These are phyloP conservation scores for Penicillium chermesinum DNA, from an alignment of 495 filamentous ascomycete species.

Conservation along the genomic window DNA sequence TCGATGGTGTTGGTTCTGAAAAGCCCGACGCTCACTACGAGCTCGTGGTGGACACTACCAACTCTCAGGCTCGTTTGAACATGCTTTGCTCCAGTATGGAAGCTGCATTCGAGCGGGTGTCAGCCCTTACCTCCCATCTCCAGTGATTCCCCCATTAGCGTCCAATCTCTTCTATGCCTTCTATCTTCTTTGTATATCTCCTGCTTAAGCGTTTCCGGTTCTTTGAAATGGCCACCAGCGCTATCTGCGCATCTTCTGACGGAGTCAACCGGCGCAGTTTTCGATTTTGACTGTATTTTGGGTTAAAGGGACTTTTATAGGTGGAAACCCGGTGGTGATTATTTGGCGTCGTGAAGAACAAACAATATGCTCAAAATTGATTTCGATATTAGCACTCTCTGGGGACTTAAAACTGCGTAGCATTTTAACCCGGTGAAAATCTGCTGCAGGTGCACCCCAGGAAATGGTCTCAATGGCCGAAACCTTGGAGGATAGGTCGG, in stretches of 20 bases:
- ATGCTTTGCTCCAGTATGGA: conserved; percentile 47
- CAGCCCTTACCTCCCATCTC: conserved; percentile 42
- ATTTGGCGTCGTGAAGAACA: conserved; percentile 18
- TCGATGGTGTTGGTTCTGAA: conserved; percentile 50
- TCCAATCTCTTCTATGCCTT: conserved; percentile 15
- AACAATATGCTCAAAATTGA: conserved; percentile 21
- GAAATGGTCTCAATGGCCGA: no score
- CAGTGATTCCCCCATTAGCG: conserved; percentile 38
- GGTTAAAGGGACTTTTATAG: conserved; percentile 17
- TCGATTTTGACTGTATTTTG: conserved; percentile 14
- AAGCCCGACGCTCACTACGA: conserved; percentile 56
- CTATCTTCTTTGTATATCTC: conserved; percentile 23
- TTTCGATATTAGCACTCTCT: conserved; percentile 2
- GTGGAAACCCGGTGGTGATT: conserved; percentile 22
- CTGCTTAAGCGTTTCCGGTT: conserved; percentile 11
- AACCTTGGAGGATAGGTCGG: no score
- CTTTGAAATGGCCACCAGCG: conserved; percentile 8
- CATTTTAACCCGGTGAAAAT: no score
- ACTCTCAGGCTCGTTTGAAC: conserved; percentile 36
- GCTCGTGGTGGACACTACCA: conserved; percentile 52
- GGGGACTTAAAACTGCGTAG: no score
- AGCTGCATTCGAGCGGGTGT: conserved; percentile 45
- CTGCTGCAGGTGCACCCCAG: no score
- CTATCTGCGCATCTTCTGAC: conserved; percentile 23
- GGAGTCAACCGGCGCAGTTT: conserved; percentile 16